A percentile compares a stretch with the other conserved stretches of the same genome.
These are phyloP conservation scores for Lignosus rhinocerotis DNA, from an alignment of 1,284 basidiomycete species.

Conservation along the genomic window DNA sequence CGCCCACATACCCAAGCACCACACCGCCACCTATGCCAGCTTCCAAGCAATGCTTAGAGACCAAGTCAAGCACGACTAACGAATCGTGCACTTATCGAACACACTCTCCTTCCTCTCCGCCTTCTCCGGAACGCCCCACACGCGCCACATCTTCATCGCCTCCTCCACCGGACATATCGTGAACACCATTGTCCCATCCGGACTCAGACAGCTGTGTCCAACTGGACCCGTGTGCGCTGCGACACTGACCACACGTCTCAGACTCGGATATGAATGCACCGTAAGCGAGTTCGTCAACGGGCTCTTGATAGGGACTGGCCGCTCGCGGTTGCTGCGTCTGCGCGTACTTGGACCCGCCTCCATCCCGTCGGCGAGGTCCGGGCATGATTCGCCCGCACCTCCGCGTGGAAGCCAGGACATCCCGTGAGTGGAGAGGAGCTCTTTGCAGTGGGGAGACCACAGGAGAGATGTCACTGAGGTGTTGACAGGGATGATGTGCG, in stretches of 20 bases:
- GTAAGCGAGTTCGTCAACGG: conserved; percentile 52
- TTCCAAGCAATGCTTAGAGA: no score
- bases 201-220: conserved; percentile 38
- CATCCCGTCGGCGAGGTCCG: conserved; percentile 6
- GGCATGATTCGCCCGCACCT: conserved; percentile 22
- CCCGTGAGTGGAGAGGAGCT: conserved; percentile 70
- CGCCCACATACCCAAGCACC: not conserved
- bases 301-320: conserved; percentile 26
- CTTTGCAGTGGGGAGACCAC: conserved; percentile 66
- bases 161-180: conserved; percentile 41
- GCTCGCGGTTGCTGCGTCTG: conserved; percentile 17
- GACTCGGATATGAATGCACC: conserved; percentile 46
- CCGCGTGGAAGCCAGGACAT: conserved; percentile 34
- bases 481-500: conserved; percentile 50
- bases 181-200: conserved; percentile 40
- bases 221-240: conserved; percentile 36
- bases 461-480: conserved; percentile 68
- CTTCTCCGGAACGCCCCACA: conserved; percentile 35
- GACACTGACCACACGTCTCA: conserved; percentile 35
- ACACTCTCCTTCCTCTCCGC: conserved; percentile 29
- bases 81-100: conserved; percentile 32
- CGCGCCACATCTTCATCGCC: conserved; percentile 45
- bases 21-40: no score
- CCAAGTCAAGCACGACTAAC: conserved; percentile 13
- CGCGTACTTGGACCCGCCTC: conserved; percentile 16